Base-by-base conservation (phyloP, 352 stramenopile genomes). In the Pythium vanterpoolii region DNA sequence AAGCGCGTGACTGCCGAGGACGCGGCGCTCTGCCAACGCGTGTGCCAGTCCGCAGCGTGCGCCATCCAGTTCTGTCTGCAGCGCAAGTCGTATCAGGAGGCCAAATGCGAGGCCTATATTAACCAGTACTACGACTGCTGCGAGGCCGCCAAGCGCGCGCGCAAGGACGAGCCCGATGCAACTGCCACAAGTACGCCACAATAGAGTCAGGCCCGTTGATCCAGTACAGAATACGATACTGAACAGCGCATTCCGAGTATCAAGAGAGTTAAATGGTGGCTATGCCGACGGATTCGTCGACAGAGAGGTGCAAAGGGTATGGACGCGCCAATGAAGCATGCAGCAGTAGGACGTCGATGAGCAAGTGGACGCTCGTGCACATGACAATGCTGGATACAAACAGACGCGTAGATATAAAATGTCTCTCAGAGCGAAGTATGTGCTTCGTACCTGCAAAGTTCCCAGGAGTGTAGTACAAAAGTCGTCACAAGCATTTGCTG, bases 51-150 rank as follows among this genome's bases (percentile, higher is more conserved):
- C 56, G 73, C 88, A 19, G 86, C 83, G 18, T 95, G 83, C 46
- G 79, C 79, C 42, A 93, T 93, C 69, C 86, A 95, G 69, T 77
- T 79, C 58, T 95, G 86, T 73, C 69, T 95, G 33, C 74, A 89
- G 72, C 81, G 77, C 18, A 69, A 66, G 45, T 70, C 71, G 24
- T 93, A 95, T 56, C 81, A 95, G 59, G 82, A 95, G 60, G 79
- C 39, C 64, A 78, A 73, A 48, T 95, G 86, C 62, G 52, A 63
- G 16, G 69, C 66, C 9, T 66, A 77, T 24, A 90, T 95, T 50
- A 62, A 86, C 44, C 71, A 71, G 13, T 93, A 90, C 58, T 88
- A 86, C 54, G 72, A 87, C 47, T 95, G 85, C 65, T 92, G 81
- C 63, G 54, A 72, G 16, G 60, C 69, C 34, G 79, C 67, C 47